Evolutionary conservation across 164 flowering plant species (phyloP), one percentile per base, ranked within the genome.

Genomic region (Litsea cubeba): DNA sequence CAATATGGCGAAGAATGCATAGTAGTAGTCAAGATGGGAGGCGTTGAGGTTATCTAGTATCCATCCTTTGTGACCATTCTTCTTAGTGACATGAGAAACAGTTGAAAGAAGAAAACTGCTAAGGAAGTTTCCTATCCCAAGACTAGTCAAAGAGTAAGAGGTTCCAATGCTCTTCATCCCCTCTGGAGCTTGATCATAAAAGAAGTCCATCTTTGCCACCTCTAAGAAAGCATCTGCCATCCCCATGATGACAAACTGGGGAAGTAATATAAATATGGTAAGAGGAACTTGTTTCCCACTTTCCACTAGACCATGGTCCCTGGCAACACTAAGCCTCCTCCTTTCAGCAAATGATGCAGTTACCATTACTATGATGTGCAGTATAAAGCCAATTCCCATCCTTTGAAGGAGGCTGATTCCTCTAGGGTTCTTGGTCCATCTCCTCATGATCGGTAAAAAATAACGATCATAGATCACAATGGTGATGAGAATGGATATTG

Each of bases 321-420:
- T 70, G 1, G 77, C 77, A 6, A 76, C 75, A 23, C 30, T 20
- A 15, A 88, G 78, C 50, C 94, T 70, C 69, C 75, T 83, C 66
- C 75, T 80, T 70, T 88, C 94, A 0, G 83, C 82, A 24, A 86
- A 20, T 23, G 89, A 90, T 23, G 94, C 87, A 12, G 77, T 75
- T 0, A 79, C 72, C 88, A 88, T 88, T 35, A 84, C 72, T 12
- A 79, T 5, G 14, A 87, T 46, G 1, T 88, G 85, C 58, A 90
- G 77, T 1, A 79, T 25, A 79, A 88, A 78, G 0, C 94, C 91
- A 64, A 85, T 77, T 5, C 91, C 91, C 40, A 88, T 84, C 49
- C 94, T 82, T 72, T 87, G 90, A 12, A 90, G 88, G 63, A 90
- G 84, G 24, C 76, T 81, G 74, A 90, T 79, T 54, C 91, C 94